phyloP scores from a whole-genome alignment of 768 basidiomycete species.

The Phanerodontia chrysosporium region DNA sequence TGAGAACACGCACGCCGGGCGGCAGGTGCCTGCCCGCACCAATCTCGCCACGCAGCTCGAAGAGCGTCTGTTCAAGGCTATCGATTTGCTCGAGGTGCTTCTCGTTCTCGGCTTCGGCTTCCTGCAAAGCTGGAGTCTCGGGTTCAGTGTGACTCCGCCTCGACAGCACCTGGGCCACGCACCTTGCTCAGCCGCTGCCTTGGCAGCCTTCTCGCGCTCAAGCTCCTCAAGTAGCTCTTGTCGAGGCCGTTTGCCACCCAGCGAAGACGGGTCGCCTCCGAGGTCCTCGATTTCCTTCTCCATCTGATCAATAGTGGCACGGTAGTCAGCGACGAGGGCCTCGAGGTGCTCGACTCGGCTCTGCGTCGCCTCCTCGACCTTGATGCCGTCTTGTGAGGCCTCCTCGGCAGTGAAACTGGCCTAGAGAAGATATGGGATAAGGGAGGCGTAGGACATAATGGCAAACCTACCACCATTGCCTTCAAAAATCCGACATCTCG shows the following conservation, averaged over 20 bases:
- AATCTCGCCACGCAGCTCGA: constrained; percentile 73
- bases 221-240: constrained; percentile 39
- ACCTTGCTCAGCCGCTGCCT: constrained; percentile 39
- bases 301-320: constrained; percentile 41
- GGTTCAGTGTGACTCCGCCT: no score
- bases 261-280: constrained; percentile 28
- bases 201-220: constrained; percentile 32
- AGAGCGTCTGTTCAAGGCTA: constrained; percentile 70
- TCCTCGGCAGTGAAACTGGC: constrained; percentile 65
- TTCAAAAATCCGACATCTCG: constrained; percentile 64
- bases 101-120: constrained; percentile 31
- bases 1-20: constrained; percentile 63
- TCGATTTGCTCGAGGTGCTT: constrained; percentile 54
- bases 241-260: constrained; percentile 21
- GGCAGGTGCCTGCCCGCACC: constrained; percentile 74
- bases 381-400: constrained; percentile 26
- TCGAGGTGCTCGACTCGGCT: constrained; percentile 54
- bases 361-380: constrained; percentile 33
- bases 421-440: constrained; percentile 26
- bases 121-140: constrained; percentile 38
- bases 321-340: constrained; percentile 50
- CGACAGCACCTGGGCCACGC: no score
- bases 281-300: constrained; percentile 45
- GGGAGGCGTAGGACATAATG: neutral
- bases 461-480: constrained; percentile 54